Percentiles rank a stretch among this genome's conserved stretches.
phyloP scores from a whole-genome alignment of 1,139 yeast species.

The Yamadazyma jaroonii region DNA sequence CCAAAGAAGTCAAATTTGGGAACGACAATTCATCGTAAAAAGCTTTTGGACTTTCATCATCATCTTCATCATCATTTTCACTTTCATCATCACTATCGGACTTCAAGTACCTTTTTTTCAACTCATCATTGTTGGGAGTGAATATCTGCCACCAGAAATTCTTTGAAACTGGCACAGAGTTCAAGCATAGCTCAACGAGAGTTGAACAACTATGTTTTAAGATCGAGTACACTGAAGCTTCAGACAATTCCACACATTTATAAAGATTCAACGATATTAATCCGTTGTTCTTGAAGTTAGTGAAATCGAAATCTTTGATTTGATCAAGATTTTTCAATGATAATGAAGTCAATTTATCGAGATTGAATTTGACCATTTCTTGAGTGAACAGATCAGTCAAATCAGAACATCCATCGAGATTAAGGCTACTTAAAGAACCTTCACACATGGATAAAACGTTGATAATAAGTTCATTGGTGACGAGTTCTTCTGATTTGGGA shows the following conservation, averaged over 20 bases:
- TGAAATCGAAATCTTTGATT: slow-evolving; percentile 63
- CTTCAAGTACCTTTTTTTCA: slow-evolving; percentile 4
- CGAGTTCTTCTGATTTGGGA: slow-evolving; percentile 61
- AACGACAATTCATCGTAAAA: slow-evolving; percentile 23
- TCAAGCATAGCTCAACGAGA: slow-evolving; percentile 64
- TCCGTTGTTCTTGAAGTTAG: slow-evolving; percentile 53
- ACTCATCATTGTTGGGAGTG: slow-evolving; percentile 23
- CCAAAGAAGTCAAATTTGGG: slow-evolving; percentile 62
- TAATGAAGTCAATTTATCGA: slow-evolving; percentile 50
- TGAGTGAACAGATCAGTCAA: slow-evolving; percentile 64
- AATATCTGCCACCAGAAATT: slow-evolving; percentile 45
- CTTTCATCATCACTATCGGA: slow-evolving; percentile 13
- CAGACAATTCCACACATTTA: slow-evolving; percentile 65
- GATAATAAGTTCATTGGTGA: slow-evolving; percentile 70
- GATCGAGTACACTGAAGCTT: slow-evolving; percentile 57
- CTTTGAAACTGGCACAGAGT: slow-evolving; percentile 62
- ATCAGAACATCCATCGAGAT: slow-evolving; percentile 68
- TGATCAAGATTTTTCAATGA: slow-evolving; percentile 57
- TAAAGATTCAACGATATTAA: slow-evolving; percentile 59
- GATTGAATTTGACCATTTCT: slow-evolving; percentile 54
- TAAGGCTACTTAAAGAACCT: slow-evolving; percentile 52
- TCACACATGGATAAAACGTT: slow-evolving; percentile 64
- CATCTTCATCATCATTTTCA: slow-evolving; percentile 6
- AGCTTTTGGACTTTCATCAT: slow-evolving; percentile 8
- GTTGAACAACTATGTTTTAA: slow-evolving; percentile 65